Evolutionary conservation across 148 eudicot species (phyloP), one percentile per base, ranked within the genome.

Genomic region (Cornus suecica): DNA sequence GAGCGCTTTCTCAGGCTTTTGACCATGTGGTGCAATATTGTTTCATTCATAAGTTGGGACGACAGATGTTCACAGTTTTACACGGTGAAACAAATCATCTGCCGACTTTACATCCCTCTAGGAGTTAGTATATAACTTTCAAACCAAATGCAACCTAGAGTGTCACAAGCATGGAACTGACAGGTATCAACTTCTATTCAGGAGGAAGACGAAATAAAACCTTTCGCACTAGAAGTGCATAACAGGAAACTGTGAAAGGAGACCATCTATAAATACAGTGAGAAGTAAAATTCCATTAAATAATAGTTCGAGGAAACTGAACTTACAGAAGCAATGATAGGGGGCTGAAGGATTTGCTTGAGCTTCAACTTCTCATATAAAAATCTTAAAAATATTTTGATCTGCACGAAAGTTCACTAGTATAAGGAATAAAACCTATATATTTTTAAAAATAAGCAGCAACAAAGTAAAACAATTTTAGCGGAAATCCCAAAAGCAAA

Each of bases 271-370:
- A 48, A 11, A 48, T 48, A 48, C 2, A 11, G 15, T 11, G 54
- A 48, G 2, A 48, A 48, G 54, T 3, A 48, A 48, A 48, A 48
- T 11, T 14, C 20, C 13, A 48, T 48, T 48, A 48, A 48, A 14
- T 14, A 48, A 48, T 4, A 13, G 0, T 48, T 48, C 54, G 13
- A 77, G 48, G 61, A 70, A 51, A 63, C 74, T 69, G 41, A 73
- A 87, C 97, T 82, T 87, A 95, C 99, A 23, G 99, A 92, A 68
- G 99, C 99, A 81, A 95, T 91, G 68, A 95, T 92, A 28, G 99
- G 97, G 66, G 99, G 99, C 72, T 95, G 99, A 78, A 95, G 68
- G 67, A 92, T 83, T 82, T 89, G 99, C 86, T 95, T 89, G 75
- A 95, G 93, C 90, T 91, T 95, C 84, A 92, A 79, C 83, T 89